Evolutionary conservation across 306 rosid genomes (phyloP).

Genomic region (Argentina anserina): DNA sequence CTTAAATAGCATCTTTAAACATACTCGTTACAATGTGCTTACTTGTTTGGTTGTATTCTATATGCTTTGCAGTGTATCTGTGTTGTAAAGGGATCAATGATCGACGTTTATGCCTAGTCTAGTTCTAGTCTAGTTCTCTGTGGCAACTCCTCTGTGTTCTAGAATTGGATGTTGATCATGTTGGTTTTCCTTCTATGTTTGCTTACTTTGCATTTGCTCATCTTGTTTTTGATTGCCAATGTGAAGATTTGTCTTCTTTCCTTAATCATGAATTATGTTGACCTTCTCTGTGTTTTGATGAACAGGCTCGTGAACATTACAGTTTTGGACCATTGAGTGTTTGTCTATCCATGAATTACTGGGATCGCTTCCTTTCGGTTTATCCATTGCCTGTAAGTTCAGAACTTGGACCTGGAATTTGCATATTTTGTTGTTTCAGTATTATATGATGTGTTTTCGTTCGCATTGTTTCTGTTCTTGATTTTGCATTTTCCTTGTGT

Average conservation of each 20-base stretch:
- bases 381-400: conserved; percentile 59
- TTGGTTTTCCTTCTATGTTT: conserved; percentile 12
- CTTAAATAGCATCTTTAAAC: background rate
- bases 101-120: conserved; percentile 3
- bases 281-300: conserved; percentile 27
- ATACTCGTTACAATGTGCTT: background rate
- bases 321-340: conserved; percentile 55
- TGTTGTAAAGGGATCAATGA: conserved; percentile 17
- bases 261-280: conserved; percentile 18
- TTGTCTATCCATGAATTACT: conserved; percentile 63
- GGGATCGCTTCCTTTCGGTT: conserved; percentile 71
- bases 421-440: conserved; percentile 7
- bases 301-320: conserved; percentile 57
- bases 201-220: background rate
- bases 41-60: conserved; percentile 19
- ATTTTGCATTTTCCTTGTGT: conserved; percentile 11
- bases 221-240: background rate
- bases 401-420: conserved; percentile 1
- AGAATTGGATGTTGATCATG: conserved; percentile 11
- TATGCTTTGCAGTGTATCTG: conserved; percentile 16
- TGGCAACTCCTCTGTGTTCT: conserved; percentile 3
- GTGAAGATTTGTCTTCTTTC: conserved; percentile 1
- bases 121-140: conserved; percentile 1
- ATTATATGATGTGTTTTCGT: conserved; percentile 3
- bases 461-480: conserved; percentile 11